Evolutionary conservation across 768 basidiomycete species (phyloP), one percentile per base, ranked within the genome.

Genomic region (Antrodiella citrinella): DNA sequence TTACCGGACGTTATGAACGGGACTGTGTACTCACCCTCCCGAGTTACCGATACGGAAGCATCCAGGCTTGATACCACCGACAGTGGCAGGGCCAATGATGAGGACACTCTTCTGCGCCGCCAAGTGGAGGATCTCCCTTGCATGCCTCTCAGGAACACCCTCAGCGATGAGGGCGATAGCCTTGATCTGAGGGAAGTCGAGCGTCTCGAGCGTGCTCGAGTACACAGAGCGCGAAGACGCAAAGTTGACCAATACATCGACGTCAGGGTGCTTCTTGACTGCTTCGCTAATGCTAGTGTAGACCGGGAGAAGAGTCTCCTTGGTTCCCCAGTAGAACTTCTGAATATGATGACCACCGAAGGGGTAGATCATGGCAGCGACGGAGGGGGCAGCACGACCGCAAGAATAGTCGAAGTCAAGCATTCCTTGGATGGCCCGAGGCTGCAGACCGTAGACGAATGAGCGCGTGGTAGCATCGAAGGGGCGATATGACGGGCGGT

Each of bases 301-400:
- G 40, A 99, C 95, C 46, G 96, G 96, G 35, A 99, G 82, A 44
- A 99, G 85, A 2, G 95, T 95, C 77, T 98, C 96, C 75, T 91
- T 92, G 38, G 96, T 98, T 50, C 96, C 96, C 96, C 96, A 98
- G 80, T 99, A 98, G 81, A 99, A 97, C 75, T 99, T 99, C 74
- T 99, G 96, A 69, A 97, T 96, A 73, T 98, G 96, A 73, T 98
- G 95, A 18, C 95, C 95, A 64, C 95, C 96, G 70, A 99, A 99
- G 65, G 95, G 96, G 69, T 99, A 99, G 66, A 99, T 96, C 95
- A 98, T 99, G 35, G 96, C 96, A 23, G 96, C 94, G 57, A 98
- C 96, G 43, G 84, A 88, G 30, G 96, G 93, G 18, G 86, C 78
- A 43, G 79, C 68, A 55, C 96, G 89, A 15, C 94, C 94, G 71